A percentile compares a stretch with the other conserved stretches of the same genome.
Conservation (phyloP, 371 early-diverging fungal species). For the Mucor irregularis region DNA sequence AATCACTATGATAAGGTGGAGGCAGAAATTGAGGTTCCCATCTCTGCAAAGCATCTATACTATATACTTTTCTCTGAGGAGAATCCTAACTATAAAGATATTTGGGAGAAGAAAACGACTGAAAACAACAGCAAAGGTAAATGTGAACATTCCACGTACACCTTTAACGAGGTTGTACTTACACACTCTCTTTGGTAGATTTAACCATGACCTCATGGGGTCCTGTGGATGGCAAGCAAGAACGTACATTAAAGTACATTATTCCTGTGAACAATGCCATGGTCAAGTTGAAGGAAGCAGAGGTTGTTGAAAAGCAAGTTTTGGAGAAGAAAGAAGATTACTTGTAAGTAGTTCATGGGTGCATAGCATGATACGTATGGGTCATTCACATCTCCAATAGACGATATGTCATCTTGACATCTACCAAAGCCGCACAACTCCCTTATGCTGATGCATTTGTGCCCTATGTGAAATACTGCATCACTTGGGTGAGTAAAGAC, state of each 20-base stretch:
- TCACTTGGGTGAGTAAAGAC: constrained; percentile 47
- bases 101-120: constrained; percentile 53
- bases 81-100: constrained; percentile 21
- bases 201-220: constrained; percentile 47
- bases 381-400: too few species aligned
- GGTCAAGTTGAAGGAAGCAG: constrained; percentile 49
- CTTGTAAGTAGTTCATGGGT: constrained; percentile 25
- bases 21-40: constrained; percentile 50
- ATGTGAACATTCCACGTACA: too few species aligned
- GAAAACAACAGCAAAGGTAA: constrained; percentile 47
- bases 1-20: constrained; percentile 70
- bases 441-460: constrained; percentile 66
- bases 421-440: constrained; percentile 49
- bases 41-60: constrained; percentile 64
- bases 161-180: not conserved
- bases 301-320: constrained; percentile 56
- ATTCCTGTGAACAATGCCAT: constrained; percentile 59
- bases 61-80: constrained; percentile 57
- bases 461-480: constrained; percentile 58
- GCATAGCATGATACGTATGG: too few species aligned
- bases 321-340: constrained; percentile 55
- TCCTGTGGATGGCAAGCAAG: constrained; percentile 32
- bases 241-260: constrained; percentile 48
- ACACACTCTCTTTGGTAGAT: constrained; percentile 14
- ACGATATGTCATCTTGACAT: constrained; percentile 44